Evolutionary conservation across 371 early-diverging fungal species (phyloP), one percentile per base, ranked within the genome.

Genomic region (Zychaea mexicana): DNA sequence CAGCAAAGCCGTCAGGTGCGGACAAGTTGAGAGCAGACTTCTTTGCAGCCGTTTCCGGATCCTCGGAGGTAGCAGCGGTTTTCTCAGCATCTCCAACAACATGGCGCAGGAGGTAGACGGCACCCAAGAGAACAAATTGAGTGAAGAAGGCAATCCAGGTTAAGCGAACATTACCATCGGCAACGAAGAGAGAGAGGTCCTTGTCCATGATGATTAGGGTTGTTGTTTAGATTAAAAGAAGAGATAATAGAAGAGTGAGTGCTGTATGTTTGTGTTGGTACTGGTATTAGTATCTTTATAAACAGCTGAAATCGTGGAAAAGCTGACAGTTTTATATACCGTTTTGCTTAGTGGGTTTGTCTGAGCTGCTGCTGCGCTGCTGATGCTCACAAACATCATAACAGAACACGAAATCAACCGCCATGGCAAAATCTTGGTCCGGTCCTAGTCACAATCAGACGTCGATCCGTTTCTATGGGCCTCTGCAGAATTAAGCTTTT

Each of bases 71-170:
- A 2, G 46, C 52, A 21, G 70, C 61, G 2, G 67, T 55, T n/a
- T 64, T 52, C 24, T 54, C 31, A 12, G 64, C 49, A 10, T 67
- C 65, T 31, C 61, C 64, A 36, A 74, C 26, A 24, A 55, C 62
- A 22, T 68, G 62, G 32, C 76, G 72, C 19, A 66, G 17, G 17
- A 63, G 59, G 56, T 72, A 70, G 52, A 70, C 59, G 8, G 70
- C 64, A 38, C 70, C 76, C 72, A 67, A 76, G 12, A 72, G 62
- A 28, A 70, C 61, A 67, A 67, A 76, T 17, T 70, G 65, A 24
- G 71, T 70, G 33, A 76, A 76, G 64, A 72, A 72, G 10, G 76
- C 76, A 53, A 76, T 72, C 72, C 73, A 76, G 13, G 72, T 65
- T 6, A 64, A 28, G 26, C 69, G 61, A 15, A 78, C 76, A 38